These are phyloP conservation scores for Trichoderma hamatum DNA, from an alignment of 2,329 filamentous ascomycete species.

Conservation along the genomic window DNA sequence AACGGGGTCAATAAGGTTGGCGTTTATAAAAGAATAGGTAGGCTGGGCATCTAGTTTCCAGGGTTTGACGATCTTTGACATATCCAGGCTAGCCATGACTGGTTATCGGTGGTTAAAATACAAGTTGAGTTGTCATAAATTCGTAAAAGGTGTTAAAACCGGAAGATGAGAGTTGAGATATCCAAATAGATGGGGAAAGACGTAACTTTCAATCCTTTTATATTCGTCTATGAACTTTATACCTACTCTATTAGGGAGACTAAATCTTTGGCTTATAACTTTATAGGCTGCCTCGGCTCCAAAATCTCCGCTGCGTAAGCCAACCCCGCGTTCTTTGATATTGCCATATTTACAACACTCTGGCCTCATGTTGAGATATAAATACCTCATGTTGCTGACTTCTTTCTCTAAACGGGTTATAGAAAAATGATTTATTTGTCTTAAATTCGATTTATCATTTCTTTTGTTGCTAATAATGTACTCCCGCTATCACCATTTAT, in stretches of 20 bases:
- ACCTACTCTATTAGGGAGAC: neutral
- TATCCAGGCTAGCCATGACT: constrained; percentile 5
- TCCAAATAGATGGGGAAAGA: neutral
- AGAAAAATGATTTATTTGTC: neutral
- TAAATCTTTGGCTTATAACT: neutral
- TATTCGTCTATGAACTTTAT: neutral
- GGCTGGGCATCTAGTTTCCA: constrained; percentile 30
- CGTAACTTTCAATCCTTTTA: neutral
- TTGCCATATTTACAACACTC: neutral
- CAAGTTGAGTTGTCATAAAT: neutral
- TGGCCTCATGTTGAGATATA: neutral
- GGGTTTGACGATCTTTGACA: constrained; percentile 30
- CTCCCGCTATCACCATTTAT: too few relatives aligned
- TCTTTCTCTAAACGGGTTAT: too few relatives aligned
- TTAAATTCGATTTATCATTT: too few relatives aligned
- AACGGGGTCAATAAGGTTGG: constrained; percentile 48
- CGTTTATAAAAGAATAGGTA: constrained; percentile 45
- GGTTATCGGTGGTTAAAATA: neutral
- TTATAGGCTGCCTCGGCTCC: neutral
- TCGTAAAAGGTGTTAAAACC: neutral
- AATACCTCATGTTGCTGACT: neutral
- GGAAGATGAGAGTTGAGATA: neutral
- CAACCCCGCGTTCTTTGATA: neutral
- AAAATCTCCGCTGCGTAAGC: neutral
- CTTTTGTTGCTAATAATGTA: too few relatives aligned